Evolutionary conservation across 345 rosid genomes (phyloP).

Genomic region (Conringia planisiliqua): DNA sequence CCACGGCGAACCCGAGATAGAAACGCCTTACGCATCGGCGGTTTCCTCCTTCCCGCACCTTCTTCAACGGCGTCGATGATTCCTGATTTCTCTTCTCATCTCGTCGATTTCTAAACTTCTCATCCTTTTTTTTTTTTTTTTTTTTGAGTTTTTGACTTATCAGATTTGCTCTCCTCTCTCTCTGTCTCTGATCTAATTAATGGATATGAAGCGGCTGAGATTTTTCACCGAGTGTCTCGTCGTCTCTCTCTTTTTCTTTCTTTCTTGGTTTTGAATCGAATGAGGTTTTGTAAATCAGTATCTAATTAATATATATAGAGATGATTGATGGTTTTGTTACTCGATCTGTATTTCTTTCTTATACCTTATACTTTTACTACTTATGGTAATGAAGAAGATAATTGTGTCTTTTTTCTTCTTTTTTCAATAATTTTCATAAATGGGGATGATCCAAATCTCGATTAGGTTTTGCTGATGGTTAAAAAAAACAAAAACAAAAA

Average conservation of each 20-base stretch:
- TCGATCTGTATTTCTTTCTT: neutral
- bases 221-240: constrained; percentile 23
- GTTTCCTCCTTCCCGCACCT: constrained; percentile 23
- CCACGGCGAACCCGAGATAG: constrained; percentile 29
- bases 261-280: neutral
- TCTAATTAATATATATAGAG: constrained; percentile 15
- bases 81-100: constrained; percentile 36
- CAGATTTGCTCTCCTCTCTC: neutral
- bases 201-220: neutral
- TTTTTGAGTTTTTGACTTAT: neutral
- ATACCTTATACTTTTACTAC: neutral
- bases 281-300: constrained; percentile 21
- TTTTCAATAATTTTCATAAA: neutral
- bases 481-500: neutral
- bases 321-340: constrained; percentile 6
- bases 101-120: constrained; percentile 27
- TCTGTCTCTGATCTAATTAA: neutral
- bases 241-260: neutral
- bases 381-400: neutral
- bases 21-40: constrained; percentile 20
- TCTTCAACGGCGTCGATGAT: neutral
- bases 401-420: neutral
- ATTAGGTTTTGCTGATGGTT: neutral
- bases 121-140: neutral
- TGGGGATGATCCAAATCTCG: neutral